Evolutionary conservation across 148 eudicot species (phyloP), one percentile per base, ranked within the genome.

Genomic region (Diospyros kaki): DNA sequence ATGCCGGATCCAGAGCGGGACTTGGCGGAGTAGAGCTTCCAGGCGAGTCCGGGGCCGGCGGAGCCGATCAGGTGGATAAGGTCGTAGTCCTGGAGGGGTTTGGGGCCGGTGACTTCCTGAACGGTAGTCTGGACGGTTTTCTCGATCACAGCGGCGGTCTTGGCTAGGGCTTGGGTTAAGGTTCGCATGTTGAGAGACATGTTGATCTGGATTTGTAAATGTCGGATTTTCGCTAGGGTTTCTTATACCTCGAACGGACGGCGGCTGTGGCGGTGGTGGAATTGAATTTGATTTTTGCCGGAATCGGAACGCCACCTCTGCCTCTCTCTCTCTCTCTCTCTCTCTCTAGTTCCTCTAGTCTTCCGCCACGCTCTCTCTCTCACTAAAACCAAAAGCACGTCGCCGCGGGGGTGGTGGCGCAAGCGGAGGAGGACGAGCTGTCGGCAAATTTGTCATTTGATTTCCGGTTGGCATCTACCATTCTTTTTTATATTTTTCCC

Each of bases 101-200:
- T 90, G 9, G 99, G 99, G 1, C 99, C 99, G 53, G 99, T 87
- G 0, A 95, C 99, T 66, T 95, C 99, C 56, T 92, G 94, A 2
- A 95, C 99, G 56, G 98, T 94, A 3, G 97, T 87, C 17, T 90
- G 91, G 0, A 94, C 97, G 53, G 90, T 90, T 70, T 95, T 95
- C 75, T 95, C 99, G 77, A 95, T 89, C 6, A 89, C 96, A 0
- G 98, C 96, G 2, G 97, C 94, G 42, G 99, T 92, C 67, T 95
- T 95, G 4, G 96, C 97, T n/a, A 92, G 79, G 73, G 99, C 99
- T 82, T 95, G 97, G 18, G 93, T 85, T 62, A 95, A 83, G 82
- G 94, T 89, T 79, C 90, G 92, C 96, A 95, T 95, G 75, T 92
- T 90, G 11, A 92, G 77, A 73, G 97, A 86, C 99, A 95, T 95